Conservation (phyloP, 306 rosid species). For the Pyrus communis region DNA sequence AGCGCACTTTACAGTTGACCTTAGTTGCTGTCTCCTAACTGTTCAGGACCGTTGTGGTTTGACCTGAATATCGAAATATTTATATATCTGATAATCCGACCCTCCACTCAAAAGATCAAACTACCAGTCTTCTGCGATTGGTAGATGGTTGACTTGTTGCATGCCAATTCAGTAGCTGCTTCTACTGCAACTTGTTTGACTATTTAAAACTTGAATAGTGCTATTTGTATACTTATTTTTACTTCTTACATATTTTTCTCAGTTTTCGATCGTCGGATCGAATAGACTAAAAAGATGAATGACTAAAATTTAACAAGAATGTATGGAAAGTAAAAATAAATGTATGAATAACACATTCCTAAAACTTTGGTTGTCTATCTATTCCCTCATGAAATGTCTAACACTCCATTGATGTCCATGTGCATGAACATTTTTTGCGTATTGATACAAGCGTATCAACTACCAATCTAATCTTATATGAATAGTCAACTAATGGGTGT, state of each 20-base stretch:
- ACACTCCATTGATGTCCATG: background rate
- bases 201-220: background rate
- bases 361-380: background rate
- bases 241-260: too few relatives aligned
- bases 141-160: constrained; percentile 21
- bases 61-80: background rate
- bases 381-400: background rate
- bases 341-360: too few relatives aligned
- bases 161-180: background rate
- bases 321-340: too few relatives aligned
- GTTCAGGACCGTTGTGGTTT: background rate
- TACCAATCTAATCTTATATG: background rate
- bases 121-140: constrained; percentile 41
- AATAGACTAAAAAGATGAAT: too few relatives aligned
- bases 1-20: too few relatives aligned
- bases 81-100: background rate
- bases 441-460: background rate
- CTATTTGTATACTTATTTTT: too few relatives aligned
- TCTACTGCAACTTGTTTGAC: background rate
- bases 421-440: background rate
- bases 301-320: too few relatives aligned
- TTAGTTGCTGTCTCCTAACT: too few relatives aligned
- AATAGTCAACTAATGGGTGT: background rate
- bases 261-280: too few relatives aligned
- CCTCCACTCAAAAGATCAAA: background rate